Conservation (phyloP, 1,284 basidiomycete genomes). For the Trichosporon sp. region DNA sequence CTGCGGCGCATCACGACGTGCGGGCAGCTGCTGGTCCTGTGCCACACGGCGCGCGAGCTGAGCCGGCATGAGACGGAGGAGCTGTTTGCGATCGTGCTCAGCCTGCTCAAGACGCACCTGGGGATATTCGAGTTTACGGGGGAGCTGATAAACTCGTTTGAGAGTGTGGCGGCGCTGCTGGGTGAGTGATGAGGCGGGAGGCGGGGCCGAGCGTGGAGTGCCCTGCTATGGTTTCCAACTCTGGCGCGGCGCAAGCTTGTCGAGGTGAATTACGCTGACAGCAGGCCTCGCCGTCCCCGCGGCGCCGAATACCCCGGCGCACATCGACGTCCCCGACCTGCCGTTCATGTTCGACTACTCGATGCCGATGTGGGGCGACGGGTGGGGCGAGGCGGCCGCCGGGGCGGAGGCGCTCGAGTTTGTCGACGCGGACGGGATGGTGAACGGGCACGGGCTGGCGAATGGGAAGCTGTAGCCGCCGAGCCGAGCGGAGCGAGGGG, state of each 20-base stretch:
- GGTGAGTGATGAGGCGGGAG: slow-evolving; percentile 9
- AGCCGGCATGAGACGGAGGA: slow-evolving; percentile 21
- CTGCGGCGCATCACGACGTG: slow-evolving; percentile 26
- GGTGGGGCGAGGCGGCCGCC: no score
- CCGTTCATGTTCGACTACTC: slow-evolving; percentile 22
- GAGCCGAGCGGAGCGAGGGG: not conserved
- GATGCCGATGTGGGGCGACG: slow-evolving; percentile 19
- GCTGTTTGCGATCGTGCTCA: slow-evolving; percentile 18
- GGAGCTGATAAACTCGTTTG: slow-evolving; percentile 17
- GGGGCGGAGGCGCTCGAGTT: not conserved
- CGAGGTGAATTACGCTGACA: not conserved
- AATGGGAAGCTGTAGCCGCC: not conserved
- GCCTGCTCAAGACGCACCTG: slow-evolving; percentile 17
- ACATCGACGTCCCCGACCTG: slow-evolving; percentile 7
- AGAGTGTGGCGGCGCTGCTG: slow-evolving; percentile 17
- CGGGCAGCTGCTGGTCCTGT: slow-evolving; percentile 29
- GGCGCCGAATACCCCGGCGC: not conserved
- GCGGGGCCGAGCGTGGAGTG: not conserved
- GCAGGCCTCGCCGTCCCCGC: slow-evolving; percentile 13
- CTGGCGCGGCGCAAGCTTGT: not conserved
- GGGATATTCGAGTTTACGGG: slow-evolving; percentile 18
- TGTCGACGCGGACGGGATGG: not conserved
- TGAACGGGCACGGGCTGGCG: not conserved
- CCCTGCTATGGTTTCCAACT: not conserved
- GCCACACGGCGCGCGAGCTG: slow-evolving; percentile 22